These are phyloP conservation scores for Mycena sanguinolenta DNA, from an alignment of 768 basidiomycete species.

Conservation along the genomic window DNA sequence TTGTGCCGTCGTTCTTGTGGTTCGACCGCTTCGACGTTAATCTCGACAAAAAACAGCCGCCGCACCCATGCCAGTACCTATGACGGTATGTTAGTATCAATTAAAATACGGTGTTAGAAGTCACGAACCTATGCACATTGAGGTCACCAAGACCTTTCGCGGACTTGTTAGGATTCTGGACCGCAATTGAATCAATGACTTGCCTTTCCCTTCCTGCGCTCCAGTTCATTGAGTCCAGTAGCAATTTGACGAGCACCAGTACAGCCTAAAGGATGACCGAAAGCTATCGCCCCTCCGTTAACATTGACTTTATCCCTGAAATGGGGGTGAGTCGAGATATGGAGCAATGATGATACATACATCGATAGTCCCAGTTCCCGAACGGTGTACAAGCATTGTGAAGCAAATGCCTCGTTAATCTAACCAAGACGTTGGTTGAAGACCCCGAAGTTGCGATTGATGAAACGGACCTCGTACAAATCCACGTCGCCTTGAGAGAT, in stretches of 20 bases:
- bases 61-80: not conserved
- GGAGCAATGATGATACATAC: slow-evolving; percentile 41
- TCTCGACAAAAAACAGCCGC: not conserved
- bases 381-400: slow-evolving; percentile 82
- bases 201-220: slow-evolving; percentile 79
- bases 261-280: slow-evolving; percentile 87
- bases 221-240: slow-evolving; percentile 83
- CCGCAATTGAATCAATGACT: slow-evolving; percentile 31
- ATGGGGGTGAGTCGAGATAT: not conserved
- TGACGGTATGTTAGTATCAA: too few species aligned
- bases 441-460: not conserved
- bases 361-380: slow-evolving; percentile 71
- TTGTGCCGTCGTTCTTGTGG: too few species aligned
- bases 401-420: slow-evolving; percentile 95
- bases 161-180: slow-evolving; percentile 15
- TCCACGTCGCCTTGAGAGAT: slow-evolving; percentile 80
- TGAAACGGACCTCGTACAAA: slow-evolving; percentile 75
- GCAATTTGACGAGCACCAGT: slow-evolving; percentile 90
- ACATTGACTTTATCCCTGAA: slow-evolving; percentile 76
- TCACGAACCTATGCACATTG: slow-evolving; percentile 92
- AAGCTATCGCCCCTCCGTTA: slow-evolving; percentile 91
- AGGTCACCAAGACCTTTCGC: slow-evolving; percentile 80
- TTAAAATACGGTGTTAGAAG: not conserved
- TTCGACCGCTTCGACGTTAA: too few species aligned
- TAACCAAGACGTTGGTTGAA: slow-evolving; percentile 43